Evolutionary conservation across 208 protist species (phyloP), one percentile per base, ranked within the genome.

Genomic region (Trypanosomatidae sp.): DNA sequence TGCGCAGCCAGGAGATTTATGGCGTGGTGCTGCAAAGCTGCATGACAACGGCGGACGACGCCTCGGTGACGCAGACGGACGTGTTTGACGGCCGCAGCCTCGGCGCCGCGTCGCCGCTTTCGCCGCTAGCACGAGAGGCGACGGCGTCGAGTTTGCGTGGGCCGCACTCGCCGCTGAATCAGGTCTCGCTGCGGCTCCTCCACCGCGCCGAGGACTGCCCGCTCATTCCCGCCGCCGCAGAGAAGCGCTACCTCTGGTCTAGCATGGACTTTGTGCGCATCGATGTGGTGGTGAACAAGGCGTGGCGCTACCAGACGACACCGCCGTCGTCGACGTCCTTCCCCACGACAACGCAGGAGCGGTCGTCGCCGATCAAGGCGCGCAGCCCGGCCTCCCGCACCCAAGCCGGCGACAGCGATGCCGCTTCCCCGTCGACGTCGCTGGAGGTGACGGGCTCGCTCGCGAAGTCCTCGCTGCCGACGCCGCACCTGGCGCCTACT

Each of bases 261-360:
- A 80, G 74, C 59, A 69, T 67, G 13, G 80, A 85, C 62, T 77
- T 85, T 64, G 68, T 80, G 49, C 75, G 80, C n/a, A 59, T 85
- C 12, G 75, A 74, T 43, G 80, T 80, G 60, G 67, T 72, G 15
- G 30, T 76, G 66, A 72, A 85, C 67, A 69, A 66, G 22, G 55
- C 72, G 36, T 79, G 75, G 75, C 76, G 76, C 33, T 69, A 76
- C 50, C 62, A 76, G 43, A 64, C 52, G 46, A 33, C 44, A n/a
- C 73, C 17, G 43, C 39, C 15, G 36, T 30, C 22, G 17, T 9
- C 30, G 60, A n/a, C n/a, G n/a, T n/a, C n/a, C n/a, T n/a, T n/a
- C n/a, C n/a, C n/a, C n/a, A n/a, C n/a, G n/a, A n/a, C 10, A 10
- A 41, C 73, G 3, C 47, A 8, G 36, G 70, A 75, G 55, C 52